phyloP scores from a whole-genome alignment of 208 protist genomes.

The Porcisia deanei region DNA sequence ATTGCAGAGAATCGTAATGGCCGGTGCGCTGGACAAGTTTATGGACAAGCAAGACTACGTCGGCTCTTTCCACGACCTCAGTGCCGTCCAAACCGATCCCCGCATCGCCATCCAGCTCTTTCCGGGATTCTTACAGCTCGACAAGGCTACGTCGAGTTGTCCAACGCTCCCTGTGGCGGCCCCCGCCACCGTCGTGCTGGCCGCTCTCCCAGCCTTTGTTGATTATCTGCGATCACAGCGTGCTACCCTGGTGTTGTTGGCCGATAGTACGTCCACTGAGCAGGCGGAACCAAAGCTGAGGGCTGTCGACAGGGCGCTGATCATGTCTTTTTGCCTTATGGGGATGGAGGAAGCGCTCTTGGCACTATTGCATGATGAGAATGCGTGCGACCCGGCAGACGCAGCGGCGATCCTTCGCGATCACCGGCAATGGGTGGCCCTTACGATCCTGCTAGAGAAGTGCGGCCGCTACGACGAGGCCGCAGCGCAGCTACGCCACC shows the following conservation, averaged over 20 bases:
- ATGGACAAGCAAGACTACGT: slow-evolving; percentile 28
- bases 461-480: slow-evolving; percentile 26
- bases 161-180: neutral
- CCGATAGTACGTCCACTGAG: neutral
- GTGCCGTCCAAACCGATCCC: slow-evolving; percentile 43
- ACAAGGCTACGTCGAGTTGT: neutral
- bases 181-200: neutral
- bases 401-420: slow-evolving; percentile 35
- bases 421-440: slow-evolving; percentile 55
- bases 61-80: slow-evolving; percentile 47
- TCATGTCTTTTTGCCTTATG: slow-evolving; percentile 1
- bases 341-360: slow-evolving; percentile 48
- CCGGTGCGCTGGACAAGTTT: slow-evolving; percentile 54
- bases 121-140: slow-evolving; percentile 14
- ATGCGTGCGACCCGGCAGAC: slow-evolving; percentile 39
- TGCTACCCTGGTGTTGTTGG: slow-evolving; percentile 10
- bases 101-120: slow-evolving; percentile 56
- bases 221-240: slow-evolving; percentile 32
- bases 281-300: neutral
- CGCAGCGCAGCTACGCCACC: slow-evolving; percentile 17
- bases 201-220: slow-evolving; percentile 21
- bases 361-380: slow-evolving; percentile 40
- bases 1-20: slow-evolving; percentile 30
- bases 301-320: slow-evolving; percentile 12
- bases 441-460: slow-evolving; percentile 38